These are phyloP conservation scores for Dryas drummondii DNA, from an alignment of 306 rosid genomes.

Conservation along the genomic window DNA sequence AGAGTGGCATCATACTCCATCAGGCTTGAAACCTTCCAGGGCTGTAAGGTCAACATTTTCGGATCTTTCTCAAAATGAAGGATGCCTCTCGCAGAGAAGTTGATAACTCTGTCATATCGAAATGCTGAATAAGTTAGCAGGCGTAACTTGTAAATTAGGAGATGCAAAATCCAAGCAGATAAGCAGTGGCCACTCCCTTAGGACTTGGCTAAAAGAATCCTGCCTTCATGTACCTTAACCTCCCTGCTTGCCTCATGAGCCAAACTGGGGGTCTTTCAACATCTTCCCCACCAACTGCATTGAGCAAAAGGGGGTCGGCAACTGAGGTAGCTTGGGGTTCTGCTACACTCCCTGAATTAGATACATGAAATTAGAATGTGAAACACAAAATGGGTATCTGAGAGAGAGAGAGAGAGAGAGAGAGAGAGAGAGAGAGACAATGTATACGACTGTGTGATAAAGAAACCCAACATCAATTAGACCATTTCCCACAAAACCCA, in stretches of 20 bases:
- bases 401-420: too few relatives aligned
- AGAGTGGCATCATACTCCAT: slow-evolving; percentile 63
- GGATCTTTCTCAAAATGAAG: slow-evolving; percentile 90
- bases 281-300: slow-evolving; percentile 73
- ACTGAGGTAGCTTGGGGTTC: slow-evolving; percentile 51
- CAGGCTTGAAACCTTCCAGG: slow-evolving; percentile 95
- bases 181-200: not conserved
- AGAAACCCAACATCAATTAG: slow-evolving; percentile 6
- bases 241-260: slow-evolving; percentile 99
- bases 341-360: slow-evolving; percentile 58
- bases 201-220: slow-evolving; percentile 17
- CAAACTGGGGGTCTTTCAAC: slow-evolving; percentile 99
- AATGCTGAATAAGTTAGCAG: slow-evolving; percentile 23
- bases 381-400: too few relatives aligned
- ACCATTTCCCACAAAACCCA: not conserved
- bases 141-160: too few relatives aligned
- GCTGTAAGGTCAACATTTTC: slow-evolving; percentile 97
- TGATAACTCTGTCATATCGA: slow-evolving; percentile 71
- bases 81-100: slow-evolving; percentile 81
- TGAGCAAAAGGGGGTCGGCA: slow-evolving; percentile 76
- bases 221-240: slow-evolving; percentile 88
- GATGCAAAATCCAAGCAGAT: too few relatives aligned
- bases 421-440: too few relatives aligned
- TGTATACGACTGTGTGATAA: slow-evolving; percentile 1
- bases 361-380: not conserved